Conservation (phyloP, 2,329 filamentous ascomycete genomes). For the Diaporthe nobilis region DNA sequence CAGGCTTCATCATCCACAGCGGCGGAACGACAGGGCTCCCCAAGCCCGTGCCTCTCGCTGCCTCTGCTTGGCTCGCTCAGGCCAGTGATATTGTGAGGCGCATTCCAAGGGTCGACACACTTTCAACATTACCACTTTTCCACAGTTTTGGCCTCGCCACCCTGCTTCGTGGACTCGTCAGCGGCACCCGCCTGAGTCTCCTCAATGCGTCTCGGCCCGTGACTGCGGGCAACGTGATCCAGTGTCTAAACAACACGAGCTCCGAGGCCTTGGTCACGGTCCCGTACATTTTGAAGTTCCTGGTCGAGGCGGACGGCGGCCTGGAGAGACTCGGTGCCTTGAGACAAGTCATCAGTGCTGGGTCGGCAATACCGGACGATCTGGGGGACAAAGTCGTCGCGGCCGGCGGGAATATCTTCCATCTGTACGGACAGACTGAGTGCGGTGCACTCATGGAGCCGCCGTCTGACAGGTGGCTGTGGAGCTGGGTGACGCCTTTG, state of each 20-base stretch:
- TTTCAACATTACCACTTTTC: conserved; percentile 26
- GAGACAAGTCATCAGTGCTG: conserved; percentile 32
- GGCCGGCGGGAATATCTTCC: conserved; percentile 16
- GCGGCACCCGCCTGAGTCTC: conserved; percentile 24
- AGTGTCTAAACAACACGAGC: background rate
- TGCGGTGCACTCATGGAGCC: conserved; percentile 34
- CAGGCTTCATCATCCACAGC: conserved; percentile 31
- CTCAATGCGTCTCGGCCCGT: conserved; percentile 25
- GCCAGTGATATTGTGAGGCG: conserved; percentile 28
- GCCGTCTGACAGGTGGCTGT: conserved; percentile 16
- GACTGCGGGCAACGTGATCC: conserved; percentile 4
- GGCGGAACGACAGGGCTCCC: conserved; percentile 34
- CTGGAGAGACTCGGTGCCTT: conserved; percentile 9
- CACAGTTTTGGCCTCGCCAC: conserved; percentile 35
- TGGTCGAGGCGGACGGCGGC: conserved; percentile 22
- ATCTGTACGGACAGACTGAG: conserved; percentile 31
- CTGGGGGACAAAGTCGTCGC: conserved; percentile 17
- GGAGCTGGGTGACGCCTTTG: conserved; percentile 32
- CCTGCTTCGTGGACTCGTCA: conserved; percentile 29
- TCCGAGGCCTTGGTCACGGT: conserved; percentile 30
- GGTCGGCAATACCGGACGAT: conserved; percentile 28
- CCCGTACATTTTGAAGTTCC: conserved; percentile 31
- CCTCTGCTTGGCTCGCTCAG: conserved; percentile 29
- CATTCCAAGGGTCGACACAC: conserved; percentile 18
- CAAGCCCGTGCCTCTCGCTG: conserved; percentile 29